Evolutionary conservation across 805 yeast species (phyloP).

Genomic region (Candida loeiensis): DNA sequence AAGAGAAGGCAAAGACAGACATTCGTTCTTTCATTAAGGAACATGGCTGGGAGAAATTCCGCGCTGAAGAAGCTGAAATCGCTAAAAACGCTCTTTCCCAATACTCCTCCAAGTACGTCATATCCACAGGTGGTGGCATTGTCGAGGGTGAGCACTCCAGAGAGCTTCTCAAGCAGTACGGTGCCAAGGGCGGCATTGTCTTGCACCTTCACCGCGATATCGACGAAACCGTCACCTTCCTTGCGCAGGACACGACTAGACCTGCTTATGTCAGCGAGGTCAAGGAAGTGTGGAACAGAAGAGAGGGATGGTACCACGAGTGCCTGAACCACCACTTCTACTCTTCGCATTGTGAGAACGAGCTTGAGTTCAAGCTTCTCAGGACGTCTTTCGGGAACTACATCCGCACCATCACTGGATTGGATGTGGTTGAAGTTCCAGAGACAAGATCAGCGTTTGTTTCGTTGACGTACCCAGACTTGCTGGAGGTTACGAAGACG

Average conservation of each 20-base stretch:
- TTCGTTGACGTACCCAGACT: slow-evolving; percentile 66
- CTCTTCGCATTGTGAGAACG: slow-evolving; percentile 65
- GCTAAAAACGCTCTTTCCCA: slow-evolving; percentile 48
- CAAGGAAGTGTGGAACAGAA: slow-evolving; percentile 75
- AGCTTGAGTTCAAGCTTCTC: slow-evolving; percentile 52
- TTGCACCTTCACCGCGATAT: slow-evolving; percentile 88
- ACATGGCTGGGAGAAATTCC: slow-evolving; percentile 86
- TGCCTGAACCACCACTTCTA: slow-evolving; percentile 77
- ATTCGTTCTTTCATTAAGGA: slow-evolving; percentile 60
- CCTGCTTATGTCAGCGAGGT: slow-evolving; percentile 86
- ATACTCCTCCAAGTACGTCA: slow-evolving; percentile 50
- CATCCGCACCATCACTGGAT: slow-evolving; percentile 62
- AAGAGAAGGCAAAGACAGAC: slow-evolving; percentile 44
- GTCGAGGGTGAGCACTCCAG: slow-evolving; percentile 77
- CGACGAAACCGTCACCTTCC: slow-evolving; percentile 70
- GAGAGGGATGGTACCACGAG: slow-evolving; percentile 75
- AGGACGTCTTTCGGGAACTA: slow-evolving; percentile 57
- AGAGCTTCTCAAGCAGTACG: slow-evolving; percentile 52
- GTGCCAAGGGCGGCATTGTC: slow-evolving; percentile 60
- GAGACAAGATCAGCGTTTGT: slow-evolving; percentile 60
- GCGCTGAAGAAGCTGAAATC: slow-evolving; percentile 59
- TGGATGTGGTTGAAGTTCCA: slow-evolving; percentile 36
- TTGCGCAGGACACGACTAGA: slow-evolving; percentile 74
- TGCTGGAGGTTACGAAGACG: slow-evolving; percentile 41
- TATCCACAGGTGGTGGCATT: slow-evolving; percentile 96